phyloP scores from a whole-genome alignment of 352 stramenopile genomes.

The Phytopythium helicoides region DNA sequence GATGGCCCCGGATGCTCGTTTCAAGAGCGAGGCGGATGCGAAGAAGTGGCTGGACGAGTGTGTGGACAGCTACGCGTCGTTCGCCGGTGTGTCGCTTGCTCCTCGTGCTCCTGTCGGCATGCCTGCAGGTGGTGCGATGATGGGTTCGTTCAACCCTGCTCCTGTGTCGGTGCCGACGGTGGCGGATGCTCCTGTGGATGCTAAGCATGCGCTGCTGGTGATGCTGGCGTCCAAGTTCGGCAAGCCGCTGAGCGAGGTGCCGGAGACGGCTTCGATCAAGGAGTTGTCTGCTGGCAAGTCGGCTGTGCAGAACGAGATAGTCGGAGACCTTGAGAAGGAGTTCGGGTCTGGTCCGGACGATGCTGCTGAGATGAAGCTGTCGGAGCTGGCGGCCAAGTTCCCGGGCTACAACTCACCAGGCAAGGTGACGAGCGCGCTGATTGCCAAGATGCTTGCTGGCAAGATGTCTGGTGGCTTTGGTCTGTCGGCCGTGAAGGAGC shows the following conservation, averaged over 20 bases:
- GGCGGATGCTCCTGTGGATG: conserved; percentile 56
- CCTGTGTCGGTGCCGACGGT: conserved; percentile 55
- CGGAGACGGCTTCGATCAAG: conserved; percentile 70
- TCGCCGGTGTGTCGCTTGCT: conserved; percentile 66
- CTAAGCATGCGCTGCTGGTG: conserved; percentile 74
- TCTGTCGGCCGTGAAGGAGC: conserved; percentile 67
- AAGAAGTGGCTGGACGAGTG: conserved; percentile 80
- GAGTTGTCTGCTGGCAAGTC: conserved; percentile 78
- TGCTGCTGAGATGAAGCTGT: conserved; percentile 72
- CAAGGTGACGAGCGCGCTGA: conserved; percentile 70
- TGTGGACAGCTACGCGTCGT: conserved; percentile 65
- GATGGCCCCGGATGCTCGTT: conserved; percentile 46
- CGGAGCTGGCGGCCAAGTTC: conserved; percentile 69
- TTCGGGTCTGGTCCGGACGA: conserved; percentile 79
- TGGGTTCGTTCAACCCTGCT: conserved; percentile 35
- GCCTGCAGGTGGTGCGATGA: conserved; percentile 20
- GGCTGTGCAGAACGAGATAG: conserved; percentile 87
- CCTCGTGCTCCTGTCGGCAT: conserved; percentile 10
- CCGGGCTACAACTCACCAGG: conserved; percentile 62
- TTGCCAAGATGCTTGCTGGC: conserved; percentile 75
- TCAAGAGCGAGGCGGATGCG: conserved; percentile 73
- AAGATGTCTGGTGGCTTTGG: conserved; percentile 86
- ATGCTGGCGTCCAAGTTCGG: conserved; percentile 76
- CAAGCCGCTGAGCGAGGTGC: conserved; percentile 68
- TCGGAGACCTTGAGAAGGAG: conserved; percentile 84